Conservation (phyloP, 2,329 filamentous ascomycete species). For the Paraphaeosphaeria minitans region DNA sequence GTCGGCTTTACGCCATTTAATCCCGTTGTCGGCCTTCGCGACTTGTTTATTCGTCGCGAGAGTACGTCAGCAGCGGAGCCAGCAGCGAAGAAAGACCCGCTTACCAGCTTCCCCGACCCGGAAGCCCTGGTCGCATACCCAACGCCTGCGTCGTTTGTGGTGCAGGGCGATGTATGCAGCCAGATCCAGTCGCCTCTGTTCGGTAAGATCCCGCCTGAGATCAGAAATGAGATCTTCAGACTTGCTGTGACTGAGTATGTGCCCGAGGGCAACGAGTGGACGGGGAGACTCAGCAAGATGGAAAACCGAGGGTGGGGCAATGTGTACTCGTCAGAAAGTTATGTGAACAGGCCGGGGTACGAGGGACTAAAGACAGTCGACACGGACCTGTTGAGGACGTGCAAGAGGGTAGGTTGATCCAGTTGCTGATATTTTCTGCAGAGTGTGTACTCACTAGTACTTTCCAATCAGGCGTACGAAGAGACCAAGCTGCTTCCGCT, state of each 20-base stretch:
- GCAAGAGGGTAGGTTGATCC: slow-evolving; percentile 37
- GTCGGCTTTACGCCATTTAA: neutral
- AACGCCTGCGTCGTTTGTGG: neutral
- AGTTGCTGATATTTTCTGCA: neutral
- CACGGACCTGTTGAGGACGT: slow-evolving; percentile 39
- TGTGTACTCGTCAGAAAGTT: neutral
- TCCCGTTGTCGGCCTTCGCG: neutral
- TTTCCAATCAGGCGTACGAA: neutral
- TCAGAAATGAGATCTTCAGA: slow-evolving; percentile 28
- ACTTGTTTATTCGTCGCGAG: neutral
- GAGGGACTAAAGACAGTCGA: slow-evolving; percentile 31
- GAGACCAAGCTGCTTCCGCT: slow-evolving; percentile 8
- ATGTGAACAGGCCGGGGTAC: slow-evolving; percentile 23
- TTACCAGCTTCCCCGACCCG: neutral
- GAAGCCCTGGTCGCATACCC: neutral
- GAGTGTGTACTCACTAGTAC: neutral
- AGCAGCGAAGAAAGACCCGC: neutral
- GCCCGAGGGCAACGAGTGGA: slow-evolving; percentile 16
- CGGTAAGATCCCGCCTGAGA: slow-evolving; percentile 23
- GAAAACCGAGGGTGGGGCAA: slow-evolving; percentile 24
- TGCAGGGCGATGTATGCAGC: neutral
- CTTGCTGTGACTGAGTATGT: slow-evolving; percentile 24
- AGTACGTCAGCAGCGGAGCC: neutral
- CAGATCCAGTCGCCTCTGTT: slow-evolving; percentile 29
- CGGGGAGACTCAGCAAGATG: slow-evolving; percentile 15